Conservation (phyloP, 352 stramenopile species). For the Pythium brachiatum region DNA sequence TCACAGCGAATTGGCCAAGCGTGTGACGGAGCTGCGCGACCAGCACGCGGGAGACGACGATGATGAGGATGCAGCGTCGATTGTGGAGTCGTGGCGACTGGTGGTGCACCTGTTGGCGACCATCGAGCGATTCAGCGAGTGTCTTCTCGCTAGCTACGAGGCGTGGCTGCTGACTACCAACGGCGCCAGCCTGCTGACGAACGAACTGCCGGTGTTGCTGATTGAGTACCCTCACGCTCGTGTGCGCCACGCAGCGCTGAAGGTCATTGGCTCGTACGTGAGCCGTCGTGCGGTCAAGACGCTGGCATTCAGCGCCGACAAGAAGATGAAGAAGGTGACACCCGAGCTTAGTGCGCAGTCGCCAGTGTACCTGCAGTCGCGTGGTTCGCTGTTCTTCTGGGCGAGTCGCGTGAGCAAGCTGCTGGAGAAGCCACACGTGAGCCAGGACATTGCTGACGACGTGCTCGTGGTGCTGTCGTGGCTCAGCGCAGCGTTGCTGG, state of each 20-base stretch:
- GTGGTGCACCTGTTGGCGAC: conserved; percentile 59
- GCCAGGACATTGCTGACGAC: conserved; percentile 49
- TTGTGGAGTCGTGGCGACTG: conserved; percentile 57
- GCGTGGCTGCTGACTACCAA: conserved; percentile 44
- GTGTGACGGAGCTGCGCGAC: conserved; percentile 3
- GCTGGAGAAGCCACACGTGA: conserved; percentile 57
- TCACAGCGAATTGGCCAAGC: conserved; percentile 37
- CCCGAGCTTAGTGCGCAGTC: conserved; percentile 25
- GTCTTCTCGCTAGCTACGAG: conserved; percentile 57
- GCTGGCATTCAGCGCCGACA: conserved; percentile 30
- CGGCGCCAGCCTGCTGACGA: conserved; percentile 31
- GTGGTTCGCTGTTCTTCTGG: conserved; percentile 59
- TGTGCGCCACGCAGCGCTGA: conserved; percentile 62
- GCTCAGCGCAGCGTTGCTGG: conserved; percentile 54
- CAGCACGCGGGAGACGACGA: conserved; percentile 33
- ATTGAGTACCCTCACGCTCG: conserved; percentile 74
- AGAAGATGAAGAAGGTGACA: conserved; percentile 36
- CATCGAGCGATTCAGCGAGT: conserved; percentile 65
- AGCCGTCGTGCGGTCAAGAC: conserved; percentile 43
- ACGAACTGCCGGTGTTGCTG: conserved; percentile 49
- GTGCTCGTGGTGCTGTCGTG: conserved; percentile 59
- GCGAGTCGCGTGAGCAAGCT: conserved; percentile 62
- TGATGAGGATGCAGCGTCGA: conserved; percentile 2
- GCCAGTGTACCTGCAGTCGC: conserved; percentile 43
- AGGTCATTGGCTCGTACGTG: conserved; percentile 68